Conservation (phyloP, 2,329 filamentous ascomycete genomes). For the Fusarium sp. region DNA sequence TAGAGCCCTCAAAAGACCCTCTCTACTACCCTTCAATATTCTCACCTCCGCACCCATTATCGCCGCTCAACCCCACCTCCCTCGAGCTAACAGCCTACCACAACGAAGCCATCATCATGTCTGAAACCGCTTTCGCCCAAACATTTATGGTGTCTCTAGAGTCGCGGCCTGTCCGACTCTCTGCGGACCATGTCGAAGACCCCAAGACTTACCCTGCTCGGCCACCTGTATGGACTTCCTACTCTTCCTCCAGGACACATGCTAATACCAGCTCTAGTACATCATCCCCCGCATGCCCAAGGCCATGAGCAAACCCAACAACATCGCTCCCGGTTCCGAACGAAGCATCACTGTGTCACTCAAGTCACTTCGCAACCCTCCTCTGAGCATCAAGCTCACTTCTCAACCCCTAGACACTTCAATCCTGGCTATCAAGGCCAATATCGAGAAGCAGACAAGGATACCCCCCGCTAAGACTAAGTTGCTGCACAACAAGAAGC, state of each 20-base stretch:
- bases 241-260: not conserved
- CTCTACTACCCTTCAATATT: not conserved
- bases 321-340: slow-evolving; percentile 61
- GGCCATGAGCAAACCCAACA: slow-evolving; percentile 60
- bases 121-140: slow-evolving; percentile 87
- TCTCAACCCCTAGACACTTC: slow-evolving; percentile 73
- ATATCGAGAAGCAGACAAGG: slow-evolving; percentile 69
- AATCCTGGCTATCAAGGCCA: slow-evolving; percentile 79
- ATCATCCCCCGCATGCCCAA: slow-evolving; percentile 75
- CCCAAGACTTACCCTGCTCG: slow-evolving; percentile 79
- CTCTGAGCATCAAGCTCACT: slow-evolving; percentile 72
- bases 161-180: slow-evolving; percentile 79
- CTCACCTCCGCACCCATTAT: not conserved
- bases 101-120: slow-evolving; percentile 60
- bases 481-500: slow-evolving; percentile 87
- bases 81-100: slow-evolving; percentile 10
- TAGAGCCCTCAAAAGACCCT: not conserved
- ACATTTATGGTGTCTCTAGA: slow-evolving; percentile 84
- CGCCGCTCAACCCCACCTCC: slow-evolving; percentile 36
- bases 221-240: slow-evolving; percentile 67
- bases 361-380: slow-evolving; percentile 81
- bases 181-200: slow-evolving; percentile 91
- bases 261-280: slow-evolving; percentile 59
- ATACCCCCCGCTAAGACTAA: slow-evolving; percentile 83
- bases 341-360: slow-evolving; percentile 67